Evolutionary conservation across 805 yeast genomes (phyloP).

Genomic region (Vanderwaltozyma verrucispora): DNA sequence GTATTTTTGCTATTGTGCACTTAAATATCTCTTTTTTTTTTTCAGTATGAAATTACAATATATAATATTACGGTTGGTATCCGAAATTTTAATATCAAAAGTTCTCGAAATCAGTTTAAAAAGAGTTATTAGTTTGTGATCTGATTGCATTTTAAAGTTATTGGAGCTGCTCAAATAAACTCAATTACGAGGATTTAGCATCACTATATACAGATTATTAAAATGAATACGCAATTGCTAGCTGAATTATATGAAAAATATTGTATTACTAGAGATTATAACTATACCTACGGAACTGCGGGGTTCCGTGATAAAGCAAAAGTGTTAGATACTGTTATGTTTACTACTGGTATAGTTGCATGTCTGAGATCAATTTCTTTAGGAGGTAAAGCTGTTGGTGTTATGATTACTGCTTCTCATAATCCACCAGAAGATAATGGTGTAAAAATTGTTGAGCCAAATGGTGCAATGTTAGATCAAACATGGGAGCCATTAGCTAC

Average conservation of each 20-base stretch:
- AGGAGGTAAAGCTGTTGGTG: conserved; percentile 68
- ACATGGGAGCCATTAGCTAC: conserved; percentile 83
- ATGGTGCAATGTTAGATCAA: conserved; percentile 79
- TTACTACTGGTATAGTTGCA: conserved; percentile 76
- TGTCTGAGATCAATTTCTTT: conserved; percentile 66
- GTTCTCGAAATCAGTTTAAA: too few relatives aligned
- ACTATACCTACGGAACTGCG: conserved; percentile 85
- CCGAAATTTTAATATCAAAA: too few relatives aligned
- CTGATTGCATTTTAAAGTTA: too few relatives aligned
- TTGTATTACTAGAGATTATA: conserved; percentile 30
- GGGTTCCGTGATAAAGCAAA: conserved; percentile 79
- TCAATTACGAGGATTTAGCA: too few relatives aligned
- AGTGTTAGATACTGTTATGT: conserved; percentile 68
- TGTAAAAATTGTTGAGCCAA: conserved; percentile 87
- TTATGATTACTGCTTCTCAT: conserved; percentile 94
- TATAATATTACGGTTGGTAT: too few relatives aligned
- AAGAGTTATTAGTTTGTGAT: too few relatives aligned
- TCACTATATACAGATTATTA: too few relatives aligned
- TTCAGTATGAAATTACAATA: too few relatives aligned
- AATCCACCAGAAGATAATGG: conserved; percentile 91
- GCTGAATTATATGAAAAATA: conserved; percentile 24
- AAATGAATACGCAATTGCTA: conserved; percentile 1
- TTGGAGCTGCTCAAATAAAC: too few relatives aligned
- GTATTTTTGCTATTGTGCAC: too few relatives aligned
- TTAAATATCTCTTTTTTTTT: too few relatives aligned